phyloP scores from a whole-genome alignment of 2,329 filamentous ascomycete species.

The Allantophomopsis cytisporea region DNA sequence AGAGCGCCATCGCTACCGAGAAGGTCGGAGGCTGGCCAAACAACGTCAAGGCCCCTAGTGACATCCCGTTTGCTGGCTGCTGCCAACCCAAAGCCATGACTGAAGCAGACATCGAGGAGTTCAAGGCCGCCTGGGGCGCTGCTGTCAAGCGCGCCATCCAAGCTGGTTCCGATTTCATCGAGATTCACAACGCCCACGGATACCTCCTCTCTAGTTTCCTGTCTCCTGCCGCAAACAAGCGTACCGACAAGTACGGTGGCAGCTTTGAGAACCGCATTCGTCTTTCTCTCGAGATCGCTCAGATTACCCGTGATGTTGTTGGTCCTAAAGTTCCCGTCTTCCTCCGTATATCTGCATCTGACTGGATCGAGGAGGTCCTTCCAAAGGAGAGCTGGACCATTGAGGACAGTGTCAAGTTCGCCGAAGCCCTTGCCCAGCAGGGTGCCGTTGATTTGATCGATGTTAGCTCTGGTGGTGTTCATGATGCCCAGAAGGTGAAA shows the following conservation, averaged over 20 bases:
- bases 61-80: constrained; percentile 44
- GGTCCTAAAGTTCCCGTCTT: constrained; percentile 48
- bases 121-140: constrained; percentile 20
- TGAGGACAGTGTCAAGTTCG: constrained; percentile 48
- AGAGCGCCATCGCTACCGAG: constrained; percentile 31
- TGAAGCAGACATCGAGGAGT: constrained; percentile 20
- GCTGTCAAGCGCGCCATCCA: constrained; percentile 31
- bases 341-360: constrained; percentile 57
- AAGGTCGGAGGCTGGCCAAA: constrained; percentile 40
- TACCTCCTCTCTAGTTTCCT: constrained; percentile 19
- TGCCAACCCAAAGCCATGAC: constrained; percentile 30
- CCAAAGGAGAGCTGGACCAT: constrained; percentile 49
- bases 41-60: constrained; percentile 35
- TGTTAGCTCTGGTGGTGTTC: constrained; percentile 52
- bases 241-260: constrained; percentile 32
- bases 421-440: constrained; percentile 40
- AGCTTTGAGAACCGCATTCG: constrained; percentile 30
- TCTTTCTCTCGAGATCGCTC: constrained; percentile 31
- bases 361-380: constrained; percentile 52
- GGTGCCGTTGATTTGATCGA: constrained; percentile 60
- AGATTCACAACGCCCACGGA: constrained; percentile 19
- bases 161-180: constrained; percentile 39
- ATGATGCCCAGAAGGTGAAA: constrained; percentile 40
- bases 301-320: constrained; percentile 3
- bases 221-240: constrained; percentile 28